Percentiles rank a stretch among this genome's conserved stretches.
Conservation (phyloP, 2,329 filamentous ascomycete species). For the Claviceps sp. region DNA sequence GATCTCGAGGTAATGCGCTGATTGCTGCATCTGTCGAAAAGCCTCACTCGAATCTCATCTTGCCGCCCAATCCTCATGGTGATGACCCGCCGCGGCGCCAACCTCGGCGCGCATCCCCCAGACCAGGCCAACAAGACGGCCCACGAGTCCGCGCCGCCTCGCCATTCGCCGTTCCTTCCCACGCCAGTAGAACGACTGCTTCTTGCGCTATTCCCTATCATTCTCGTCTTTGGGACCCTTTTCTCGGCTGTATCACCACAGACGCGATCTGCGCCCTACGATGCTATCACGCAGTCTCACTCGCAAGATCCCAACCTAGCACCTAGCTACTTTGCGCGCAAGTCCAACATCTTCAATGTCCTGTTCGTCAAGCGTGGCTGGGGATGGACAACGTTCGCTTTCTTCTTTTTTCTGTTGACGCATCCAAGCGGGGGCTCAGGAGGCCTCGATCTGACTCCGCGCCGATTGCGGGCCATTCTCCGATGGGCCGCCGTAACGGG, state of each 20-base stretch:
- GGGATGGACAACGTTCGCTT: constrained; percentile 75
- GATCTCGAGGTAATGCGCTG: background rate
- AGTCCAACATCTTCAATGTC: constrained; percentile 83
- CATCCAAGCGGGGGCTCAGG: constrained; percentile 40
- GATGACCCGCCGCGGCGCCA: constrained; percentile 14
- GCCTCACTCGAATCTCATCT: background rate
- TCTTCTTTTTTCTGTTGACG: constrained; percentile 54
- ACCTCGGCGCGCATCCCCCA: background rate
- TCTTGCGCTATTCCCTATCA: constrained; percentile 59
- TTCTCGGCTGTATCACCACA: constrained; percentile 68
- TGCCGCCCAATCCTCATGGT: constrained; percentile 11
- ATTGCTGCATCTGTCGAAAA: background rate
- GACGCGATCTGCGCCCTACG: constrained; percentile 51
- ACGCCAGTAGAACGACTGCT: constrained; percentile 53
- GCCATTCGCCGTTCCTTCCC: constrained; percentile 49
- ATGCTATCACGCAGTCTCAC: constrained; percentile 49
- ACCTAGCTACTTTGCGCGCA: constrained; percentile 84
- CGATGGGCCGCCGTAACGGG: constrained; percentile 61
- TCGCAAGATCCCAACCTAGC: constrained; percentile 37
- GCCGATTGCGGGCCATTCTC: constrained; percentile 41
- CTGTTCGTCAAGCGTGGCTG: constrained; percentile 93
- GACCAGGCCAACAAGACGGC: background rate
- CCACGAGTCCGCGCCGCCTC: constrained; percentile 9
- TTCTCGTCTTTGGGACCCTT: constrained; percentile 68
- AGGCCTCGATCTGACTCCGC: constrained; percentile 15